Percentiles rank a stretch among this genome's conserved stretches.
phyloP scores from a whole-genome alignment of 1,139 yeast genomes.

The Wickerhamomyces sp. region DNA sequence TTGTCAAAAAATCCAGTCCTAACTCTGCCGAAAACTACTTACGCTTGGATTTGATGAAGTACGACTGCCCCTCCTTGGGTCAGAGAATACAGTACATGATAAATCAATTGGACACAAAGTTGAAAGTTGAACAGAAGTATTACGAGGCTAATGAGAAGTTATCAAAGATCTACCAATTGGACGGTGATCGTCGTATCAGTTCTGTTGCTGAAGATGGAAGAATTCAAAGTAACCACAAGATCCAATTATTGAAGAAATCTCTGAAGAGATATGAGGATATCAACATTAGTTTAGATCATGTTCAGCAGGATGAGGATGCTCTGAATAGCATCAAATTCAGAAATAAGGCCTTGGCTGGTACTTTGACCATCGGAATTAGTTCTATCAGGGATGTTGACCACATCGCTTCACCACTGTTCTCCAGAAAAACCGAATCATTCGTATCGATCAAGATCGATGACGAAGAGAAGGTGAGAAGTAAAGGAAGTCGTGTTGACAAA shows the following conservation, averaged over 20 bases:
- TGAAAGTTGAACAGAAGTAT: constrained; percentile 91
- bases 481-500: constrained; percentile 67
- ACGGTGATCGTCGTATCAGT: constrained; percentile 83
- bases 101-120: constrained; percentile 87
- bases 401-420: constrained; percentile 73
- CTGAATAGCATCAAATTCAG: constrained; percentile 64
- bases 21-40: constrained; percentile 29
- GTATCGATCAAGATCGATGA: constrained; percentile 83
- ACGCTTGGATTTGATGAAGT: constrained; percentile 76
- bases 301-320: constrained; percentile 52
- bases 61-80: constrained; percentile 93
- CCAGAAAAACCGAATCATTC: constrained; percentile 75
- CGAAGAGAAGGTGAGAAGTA: constrained; percentile 72
- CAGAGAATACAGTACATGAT: constrained; percentile 93
- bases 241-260: constrained; percentile 77
- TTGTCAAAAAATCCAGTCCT: constrained; percentile 3
- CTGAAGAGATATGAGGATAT: constrained; percentile 85
- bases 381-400: constrained; percentile 90
- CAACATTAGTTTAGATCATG: constrained; percentile 52
- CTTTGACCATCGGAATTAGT: constrained; percentile 60
- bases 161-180: constrained; percentile 77
- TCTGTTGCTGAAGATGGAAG: constrained; percentile 88
- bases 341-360: constrained; percentile 80
- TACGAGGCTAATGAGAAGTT: constrained; percentile 89
- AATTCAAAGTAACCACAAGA: constrained; percentile 78